Evolutionary conservation across 116 monocot species (phyloP).

Genomic region (Papilionanthe hybrid): DNA sequence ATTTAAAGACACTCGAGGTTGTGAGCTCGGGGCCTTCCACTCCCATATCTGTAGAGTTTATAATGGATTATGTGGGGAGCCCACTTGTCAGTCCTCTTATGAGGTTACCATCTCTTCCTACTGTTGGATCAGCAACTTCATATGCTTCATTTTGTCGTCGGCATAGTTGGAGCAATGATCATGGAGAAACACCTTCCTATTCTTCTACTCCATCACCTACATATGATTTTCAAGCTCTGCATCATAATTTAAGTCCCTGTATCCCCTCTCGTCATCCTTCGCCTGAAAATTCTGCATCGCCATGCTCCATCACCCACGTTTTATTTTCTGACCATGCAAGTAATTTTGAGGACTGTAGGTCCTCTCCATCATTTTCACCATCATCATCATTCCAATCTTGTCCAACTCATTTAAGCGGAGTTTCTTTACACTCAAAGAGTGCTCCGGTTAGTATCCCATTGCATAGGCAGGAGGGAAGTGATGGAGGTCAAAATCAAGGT

Average conservation of each 20-base stretch:
- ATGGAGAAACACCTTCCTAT: constrained; percentile 4
- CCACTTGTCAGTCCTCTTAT: constrained; percentile 60
- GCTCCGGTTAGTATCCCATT: constrained; percentile 32
- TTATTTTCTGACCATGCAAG: neutral
- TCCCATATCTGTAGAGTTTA: constrained; percentile 44
- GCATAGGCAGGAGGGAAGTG: neutral
- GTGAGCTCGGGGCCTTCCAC: constrained; percentile 40
- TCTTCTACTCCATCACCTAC: constrained; percentile 43
- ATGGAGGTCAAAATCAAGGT: constrained; percentile 7
- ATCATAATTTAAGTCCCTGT: constrained; percentile 1
- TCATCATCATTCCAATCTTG: constrained; percentile 40
- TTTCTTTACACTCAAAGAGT: constrained; percentile 41
- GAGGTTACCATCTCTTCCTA: constrained; percentile 50
- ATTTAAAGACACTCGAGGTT: constrained; percentile 44
- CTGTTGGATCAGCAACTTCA: constrained; percentile 6
- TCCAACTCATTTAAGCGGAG: constrained; percentile 18
- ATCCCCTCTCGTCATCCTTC: constrained; percentile 4
- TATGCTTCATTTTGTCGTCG: neutral
- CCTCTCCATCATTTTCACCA: constrained; percentile 31
- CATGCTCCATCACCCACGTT: constrained; percentile 4
- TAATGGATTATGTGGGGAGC: constrained; percentile 83
- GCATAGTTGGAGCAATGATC: neutral
- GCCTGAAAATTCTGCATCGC: constrained; percentile 12
- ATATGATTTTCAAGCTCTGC: constrained; percentile 17
- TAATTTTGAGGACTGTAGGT: neutral